These are phyloP conservation scores for Hibiscus mutabilis DNA, from an alignment of 345 rosid species.

Conservation along the genomic window DNA sequence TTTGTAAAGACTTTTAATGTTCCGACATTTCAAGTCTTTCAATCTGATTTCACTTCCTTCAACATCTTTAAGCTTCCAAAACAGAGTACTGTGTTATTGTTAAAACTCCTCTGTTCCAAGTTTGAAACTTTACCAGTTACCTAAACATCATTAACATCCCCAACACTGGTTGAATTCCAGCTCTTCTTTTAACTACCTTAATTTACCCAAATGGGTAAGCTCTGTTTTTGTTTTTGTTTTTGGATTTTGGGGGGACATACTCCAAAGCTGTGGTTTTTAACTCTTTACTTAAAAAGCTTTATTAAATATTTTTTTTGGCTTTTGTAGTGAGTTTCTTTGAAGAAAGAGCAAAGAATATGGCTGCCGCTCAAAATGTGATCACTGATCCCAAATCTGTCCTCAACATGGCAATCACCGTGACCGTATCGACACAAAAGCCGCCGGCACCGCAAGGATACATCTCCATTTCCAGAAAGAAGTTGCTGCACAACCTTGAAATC, in stretches of 20 bases:
- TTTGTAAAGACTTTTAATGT: too few species aligned
- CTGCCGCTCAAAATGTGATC: slow-evolving; percentile 37
- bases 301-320: not conserved
- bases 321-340: slow-evolving; percentile 30
- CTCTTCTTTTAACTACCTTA: not conserved
- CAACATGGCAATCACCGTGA: slow-evolving; percentile 28
- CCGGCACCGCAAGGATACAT: slow-evolving; percentile 44
- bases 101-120: not conserved
- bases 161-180: not conserved
- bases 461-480: slow-evolving; percentile 37
- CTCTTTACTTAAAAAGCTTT: not conserved
- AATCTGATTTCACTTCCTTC: not conserved
- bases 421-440: slow-evolving; percentile 42
- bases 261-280: not conserved
- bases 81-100: slow-evolving; percentile 18
- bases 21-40: not conserved
- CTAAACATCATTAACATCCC: not conserved
- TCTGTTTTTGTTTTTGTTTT: not conserved
- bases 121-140: not conserved
- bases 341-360: slow-evolving; percentile 26
- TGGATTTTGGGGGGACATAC: not conserved
- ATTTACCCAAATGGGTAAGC: slow-evolving; percentile 23
- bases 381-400: slow-evolving; percentile 37
- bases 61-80: not conserved
- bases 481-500: slow-evolving; percentile 53